Conservation (phyloP, 2,329 filamentous ascomycete species). For the Claviceps sp. region DNA sequence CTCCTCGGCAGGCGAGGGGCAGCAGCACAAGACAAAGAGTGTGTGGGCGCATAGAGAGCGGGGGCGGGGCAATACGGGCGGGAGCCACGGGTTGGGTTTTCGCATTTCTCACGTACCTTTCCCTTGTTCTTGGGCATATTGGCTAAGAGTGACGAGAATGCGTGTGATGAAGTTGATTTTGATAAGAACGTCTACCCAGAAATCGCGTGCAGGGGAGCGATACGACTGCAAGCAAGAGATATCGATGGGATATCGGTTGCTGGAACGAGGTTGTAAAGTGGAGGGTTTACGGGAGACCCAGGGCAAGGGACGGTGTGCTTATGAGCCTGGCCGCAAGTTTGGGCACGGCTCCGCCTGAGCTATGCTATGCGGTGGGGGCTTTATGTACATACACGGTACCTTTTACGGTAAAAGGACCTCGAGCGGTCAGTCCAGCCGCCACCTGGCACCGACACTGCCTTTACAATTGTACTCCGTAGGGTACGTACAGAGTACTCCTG, state of each 20-base stretch:
- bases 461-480: no score
- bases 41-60: slow-evolving; percentile 8
- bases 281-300: neutral
- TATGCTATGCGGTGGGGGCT: neutral
- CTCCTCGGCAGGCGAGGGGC: neutral
- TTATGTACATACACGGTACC: no score
- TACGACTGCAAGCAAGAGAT: neutral
- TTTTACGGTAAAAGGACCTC: no score
- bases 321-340: neutral
- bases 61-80: slow-evolving; percentile 15
- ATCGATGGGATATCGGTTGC: neutral
- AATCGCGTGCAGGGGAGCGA: neutral
- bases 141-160: neutral
- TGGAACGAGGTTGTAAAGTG: slow-evolving; percentile 2
- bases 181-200: neutral
- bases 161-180: neutral
- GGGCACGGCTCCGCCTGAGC: no score
- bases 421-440: no score
- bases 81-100: neutral
- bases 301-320: slow-evolving; percentile 1
- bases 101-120: slow-evolving; percentile 54
- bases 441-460: no score
- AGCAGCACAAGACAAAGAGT: slow-evolving; percentile 1
- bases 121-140: slow-evolving; percentile 99
- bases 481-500: no score